Evolutionary conservation across 257 asterid species (phyloP).

Genomic region (Mitragyna speciosa): DNA sequence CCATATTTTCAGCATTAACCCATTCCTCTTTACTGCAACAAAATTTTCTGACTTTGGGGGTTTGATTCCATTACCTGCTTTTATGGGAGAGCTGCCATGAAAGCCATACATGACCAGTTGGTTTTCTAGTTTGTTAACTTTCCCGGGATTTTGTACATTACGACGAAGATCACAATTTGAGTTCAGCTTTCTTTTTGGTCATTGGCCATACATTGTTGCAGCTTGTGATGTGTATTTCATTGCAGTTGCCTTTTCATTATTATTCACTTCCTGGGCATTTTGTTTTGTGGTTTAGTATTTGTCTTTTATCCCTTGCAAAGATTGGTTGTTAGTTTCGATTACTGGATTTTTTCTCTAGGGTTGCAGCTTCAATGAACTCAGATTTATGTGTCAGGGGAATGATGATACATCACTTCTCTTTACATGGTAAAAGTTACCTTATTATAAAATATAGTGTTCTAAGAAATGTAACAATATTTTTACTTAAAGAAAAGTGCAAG

Average conservation of each 20-base stretch:
- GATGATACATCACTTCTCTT: not conserved
- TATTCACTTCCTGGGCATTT: not conserved
- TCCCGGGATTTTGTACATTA: not conserved
- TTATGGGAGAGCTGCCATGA: not conserved
- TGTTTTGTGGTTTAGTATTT: not conserved
- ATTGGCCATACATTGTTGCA: not conserved
- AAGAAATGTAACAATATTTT: no score
- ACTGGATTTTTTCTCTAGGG: not conserved
- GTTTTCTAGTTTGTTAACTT: not conserved
- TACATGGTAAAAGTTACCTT: not conserved
- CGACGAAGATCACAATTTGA: not conserved
- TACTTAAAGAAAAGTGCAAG: no score
- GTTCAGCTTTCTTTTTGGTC: not conserved
- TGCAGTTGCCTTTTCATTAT: not conserved
- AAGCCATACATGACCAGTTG: not conserved
- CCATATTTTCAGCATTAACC: no score
- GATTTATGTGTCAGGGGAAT: not conserved
- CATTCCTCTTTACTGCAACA: no score
- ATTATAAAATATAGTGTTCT: no score
- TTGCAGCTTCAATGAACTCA: not conserved
- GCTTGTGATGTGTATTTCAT: not conserved
- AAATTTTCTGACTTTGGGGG: no score
- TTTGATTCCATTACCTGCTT: no score
- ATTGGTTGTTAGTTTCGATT: not conserved
- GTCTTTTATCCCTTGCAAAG: no score